Evolutionary conservation across 1,139 yeast species (phyloP).

Genomic region (Debaryomycetaceae sp.): DNA sequence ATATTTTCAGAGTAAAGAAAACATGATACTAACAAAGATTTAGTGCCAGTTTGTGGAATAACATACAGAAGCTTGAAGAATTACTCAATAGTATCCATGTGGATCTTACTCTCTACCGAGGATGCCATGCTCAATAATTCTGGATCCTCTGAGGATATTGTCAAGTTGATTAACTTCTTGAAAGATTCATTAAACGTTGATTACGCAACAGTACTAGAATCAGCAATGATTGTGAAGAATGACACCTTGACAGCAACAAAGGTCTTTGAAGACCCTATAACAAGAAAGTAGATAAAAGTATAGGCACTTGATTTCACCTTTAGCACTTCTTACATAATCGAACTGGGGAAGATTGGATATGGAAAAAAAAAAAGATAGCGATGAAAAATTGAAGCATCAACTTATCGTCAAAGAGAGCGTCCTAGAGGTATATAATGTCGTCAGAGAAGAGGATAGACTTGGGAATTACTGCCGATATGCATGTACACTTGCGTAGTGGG

Average conservation of each 20-base stretch:
- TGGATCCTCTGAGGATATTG: slow-evolving; percentile 8
- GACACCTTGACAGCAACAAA: slow-evolving; percentile 7
- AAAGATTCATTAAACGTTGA: slow-evolving; percentile 9
- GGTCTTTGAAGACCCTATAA: slow-evolving; percentile 2
- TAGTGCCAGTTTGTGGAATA: slow-evolving; percentile 20
- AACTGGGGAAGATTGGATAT: background rate
- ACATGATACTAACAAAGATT: slow-evolving; percentile 7
- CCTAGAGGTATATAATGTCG: slow-evolving; percentile 5
- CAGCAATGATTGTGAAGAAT: slow-evolving; percentile 16
- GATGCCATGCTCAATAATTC: slow-evolving; percentile 3
- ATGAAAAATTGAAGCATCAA: background rate
- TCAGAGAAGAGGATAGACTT: slow-evolving; percentile 49
- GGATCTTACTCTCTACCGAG: slow-evolving; percentile 17
- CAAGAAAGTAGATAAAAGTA: background rate
- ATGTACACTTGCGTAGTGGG: slow-evolving; percentile 93
- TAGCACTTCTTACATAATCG: slow-evolving; percentile 3
- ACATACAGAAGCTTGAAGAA: slow-evolving; percentile 11
- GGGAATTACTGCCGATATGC: slow-evolving; percentile 92
- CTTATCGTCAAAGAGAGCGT: slow-evolving; percentile 1
- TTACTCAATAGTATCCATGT: slow-evolving; percentile 19
- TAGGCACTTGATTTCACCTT: background rate
- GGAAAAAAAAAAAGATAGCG: slow-evolving; percentile 3
- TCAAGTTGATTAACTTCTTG: slow-evolving; percentile 12
- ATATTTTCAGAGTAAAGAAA: background rate
- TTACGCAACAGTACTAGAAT: slow-evolving; percentile 6